Evolutionary conservation across 371 early-diverging fungal species (phyloP).

Genomic region (Blakeslea trispora): DNA sequence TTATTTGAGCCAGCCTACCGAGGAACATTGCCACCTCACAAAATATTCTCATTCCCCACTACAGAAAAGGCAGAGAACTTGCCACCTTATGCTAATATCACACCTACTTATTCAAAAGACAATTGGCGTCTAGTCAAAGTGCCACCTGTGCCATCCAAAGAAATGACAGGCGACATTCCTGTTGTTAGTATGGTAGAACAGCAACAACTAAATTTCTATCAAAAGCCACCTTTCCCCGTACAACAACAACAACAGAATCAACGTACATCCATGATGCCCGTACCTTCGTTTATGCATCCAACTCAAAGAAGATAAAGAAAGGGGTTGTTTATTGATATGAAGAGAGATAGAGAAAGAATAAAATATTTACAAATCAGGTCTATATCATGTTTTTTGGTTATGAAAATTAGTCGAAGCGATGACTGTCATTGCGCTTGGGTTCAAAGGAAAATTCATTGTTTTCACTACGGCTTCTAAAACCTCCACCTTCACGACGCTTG

Average conservation of each 20-base stretch:
- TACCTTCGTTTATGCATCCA: neutral
- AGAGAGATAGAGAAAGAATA: no score
- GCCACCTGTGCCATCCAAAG: constrained; percentile 17
- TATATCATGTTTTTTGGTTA: no score
- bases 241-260: constrained; percentile 15
- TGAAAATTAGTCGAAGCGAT: neutral
- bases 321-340: no score
- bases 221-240: constrained; percentile 10
- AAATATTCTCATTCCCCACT: constrained; percentile 58
- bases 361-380: no score
- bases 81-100: constrained; percentile 45
- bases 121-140: constrained; percentile 35
- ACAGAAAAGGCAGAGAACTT: constrained; percentile 41
- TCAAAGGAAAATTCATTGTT: no score
- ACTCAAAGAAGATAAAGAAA: neutral
- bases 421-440: no score
- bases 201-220: constrained; percentile 24
- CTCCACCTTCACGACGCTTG: constrained; percentile 11
- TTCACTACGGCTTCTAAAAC: constrained; percentile 1
- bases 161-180: constrained; percentile 3
- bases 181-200: constrained; percentile 28
- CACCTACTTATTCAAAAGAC: constrained; percentile 49
- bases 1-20: constrained; percentile 50
- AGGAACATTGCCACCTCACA: constrained; percentile 56
- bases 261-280: neutral